Evolutionary conservation across 2,329 filamentous ascomycete genomes (phyloP), one percentile per base, ranked within the genome.

Genomic region (Sporothrix pallida): DNA sequence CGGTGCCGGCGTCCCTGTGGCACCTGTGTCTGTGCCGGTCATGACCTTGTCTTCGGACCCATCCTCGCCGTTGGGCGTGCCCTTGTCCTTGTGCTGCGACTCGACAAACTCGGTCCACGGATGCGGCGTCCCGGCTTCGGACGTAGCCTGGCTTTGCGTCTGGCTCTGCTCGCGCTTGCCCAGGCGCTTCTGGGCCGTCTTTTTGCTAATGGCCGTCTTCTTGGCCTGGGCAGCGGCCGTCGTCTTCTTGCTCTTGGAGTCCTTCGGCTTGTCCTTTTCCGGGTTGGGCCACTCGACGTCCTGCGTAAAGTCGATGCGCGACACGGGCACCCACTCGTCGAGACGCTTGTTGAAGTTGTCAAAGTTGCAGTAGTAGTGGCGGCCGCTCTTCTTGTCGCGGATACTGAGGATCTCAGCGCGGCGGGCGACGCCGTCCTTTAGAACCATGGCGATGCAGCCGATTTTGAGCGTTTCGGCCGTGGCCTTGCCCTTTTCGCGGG

Each of bases 361-460:
- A 81, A 98, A 98, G 82, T 98, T 97, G 79, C 97, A 97, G 82
- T 98, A 98, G 80, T 95, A 98, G 72, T 93, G 92, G 54, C 93
- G 92, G 17, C 92, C 91, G 79, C 93, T 95, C 82, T 97, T 97
- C 26, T 93, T 92, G 74, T 95, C 93, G 80, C 93, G 92, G 78
- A 98, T 97, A 74, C 94, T 96, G n/a, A 99, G 85, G 76, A 99
- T 97, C 82, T 99, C 96, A 78, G 96, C 96, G 84, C 96, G 94
- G 78, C 96, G 91, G 75, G 92, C 88, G 79, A 95, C 91, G 75
- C 94, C 94, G 82, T 97, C 94, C 78, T 90, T 90, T 74, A 84
- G 83, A 60, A 90, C 88, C 85, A 87, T 86, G 26, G 88, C 88
- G 74, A 90, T 90, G 80, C 88, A 90, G 62, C 88, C 88, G 10